These are phyloP conservation scores for Neurospora sp. DNA, from an alignment of 495 filamentous ascomycete genomes.

Conservation along the genomic window DNA sequence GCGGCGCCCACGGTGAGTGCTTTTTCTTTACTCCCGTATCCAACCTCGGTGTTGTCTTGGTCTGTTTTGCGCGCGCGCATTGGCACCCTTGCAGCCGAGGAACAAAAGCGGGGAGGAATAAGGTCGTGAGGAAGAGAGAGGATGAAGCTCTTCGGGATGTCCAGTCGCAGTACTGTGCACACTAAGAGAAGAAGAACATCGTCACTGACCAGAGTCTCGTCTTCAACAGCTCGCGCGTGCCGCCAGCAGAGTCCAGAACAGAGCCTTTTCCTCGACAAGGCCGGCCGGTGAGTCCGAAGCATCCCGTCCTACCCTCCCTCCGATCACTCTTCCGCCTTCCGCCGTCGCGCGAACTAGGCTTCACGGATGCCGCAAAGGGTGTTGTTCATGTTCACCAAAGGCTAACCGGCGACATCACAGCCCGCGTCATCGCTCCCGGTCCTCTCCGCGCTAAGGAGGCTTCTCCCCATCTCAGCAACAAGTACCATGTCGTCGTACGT, in stretches of 20 bases:
- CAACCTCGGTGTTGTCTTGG: background rate
- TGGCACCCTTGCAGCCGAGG: conserved; percentile 11
- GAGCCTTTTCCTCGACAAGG: conserved; percentile 77
- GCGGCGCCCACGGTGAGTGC: conserved; percentile 34
- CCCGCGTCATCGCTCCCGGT: conserved; percentile 69
- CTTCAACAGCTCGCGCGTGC: conserved; percentile 37
- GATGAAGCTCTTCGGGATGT: background rate
- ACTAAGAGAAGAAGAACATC: background rate
- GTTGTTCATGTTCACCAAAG: background rate
- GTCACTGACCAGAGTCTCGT: background rate
- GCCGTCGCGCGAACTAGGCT: background rate
- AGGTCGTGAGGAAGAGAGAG: background rate
- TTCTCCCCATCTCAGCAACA: conserved; percentile 66
- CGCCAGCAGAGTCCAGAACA: conserved; percentile 39
- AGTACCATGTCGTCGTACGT: conserved; percentile 89
- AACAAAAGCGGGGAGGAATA: background rate
- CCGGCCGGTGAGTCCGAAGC: conserved; percentile 54
- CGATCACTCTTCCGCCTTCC: background rate
- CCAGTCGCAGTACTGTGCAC: background rate
- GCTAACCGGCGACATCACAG: conserved; percentile 14
- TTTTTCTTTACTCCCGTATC: background rate
- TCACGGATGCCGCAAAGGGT: background rate
- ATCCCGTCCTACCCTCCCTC: background rate
- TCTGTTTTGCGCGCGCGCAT: background rate
- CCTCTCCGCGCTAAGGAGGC: conserved; percentile 89